Evolutionary conservation across 345 rosid species (phyloP), one percentile per base, ranked within the genome.

Genomic region (Linum tenue): DNA sequence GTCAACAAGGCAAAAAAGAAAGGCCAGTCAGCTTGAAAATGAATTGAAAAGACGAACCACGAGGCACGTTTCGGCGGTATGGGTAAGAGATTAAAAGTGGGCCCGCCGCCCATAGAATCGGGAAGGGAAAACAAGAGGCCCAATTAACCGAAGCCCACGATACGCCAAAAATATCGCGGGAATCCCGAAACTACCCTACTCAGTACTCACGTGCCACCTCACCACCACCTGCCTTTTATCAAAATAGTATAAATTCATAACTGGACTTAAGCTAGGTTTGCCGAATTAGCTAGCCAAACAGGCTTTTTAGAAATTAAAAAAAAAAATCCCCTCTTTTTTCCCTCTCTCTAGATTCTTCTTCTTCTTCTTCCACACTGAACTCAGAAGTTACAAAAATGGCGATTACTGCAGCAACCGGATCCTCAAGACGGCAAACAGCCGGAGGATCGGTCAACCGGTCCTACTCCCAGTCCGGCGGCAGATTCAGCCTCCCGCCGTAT

Each of bases 201-300:
- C 31, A 22, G 31, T 1, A 43, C 31, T 11, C 9, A 7, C 50
- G 10, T 5, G 9, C 8, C 51, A 48, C 22, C 59, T 22, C 31
- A 22, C 7, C 31, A 22, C 7, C 48, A 44, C 17, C 57, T 1
- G 22, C 2, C 39, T 11, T 10, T 59, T 5, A 55, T 0, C 14
- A 40, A 60, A 57, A 39, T 43, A 14, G 82, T 86, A 83, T 86
- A 80, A 78, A 83, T 78, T 63, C 59, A 77, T 77, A 3, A 69
- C 70, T 82, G 40, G 81, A 77, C 58, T 78, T 0, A 12, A 72
- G 75, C 55, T 16, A 63, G 74, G 88, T 82, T 86, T 86, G 88
- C 88, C 85, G 1, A 80, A 73, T 69, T 62, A 14, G 53, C 61
- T 48, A 73, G 73, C 76, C 76, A 73, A 80, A 60, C 51, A 74